Conservation (phyloP, 139 green algal species). For the Edaphochlamys debaryana region DNA sequence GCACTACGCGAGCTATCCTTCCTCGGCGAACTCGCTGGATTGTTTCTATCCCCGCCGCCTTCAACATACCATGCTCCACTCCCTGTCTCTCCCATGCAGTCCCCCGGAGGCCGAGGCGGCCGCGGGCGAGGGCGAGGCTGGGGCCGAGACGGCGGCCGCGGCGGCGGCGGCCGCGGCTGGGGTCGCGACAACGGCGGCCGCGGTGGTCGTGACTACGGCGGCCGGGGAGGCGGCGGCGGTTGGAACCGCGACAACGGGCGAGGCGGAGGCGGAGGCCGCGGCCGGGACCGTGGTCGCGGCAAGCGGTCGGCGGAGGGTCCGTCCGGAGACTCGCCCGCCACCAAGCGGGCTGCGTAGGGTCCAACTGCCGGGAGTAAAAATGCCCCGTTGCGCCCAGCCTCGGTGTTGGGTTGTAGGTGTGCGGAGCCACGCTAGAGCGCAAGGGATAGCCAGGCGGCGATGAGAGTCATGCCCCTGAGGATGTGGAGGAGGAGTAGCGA, state of each 20-base stretch:
- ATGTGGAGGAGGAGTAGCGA: too few species aligned
- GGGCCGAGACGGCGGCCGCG: neutral
- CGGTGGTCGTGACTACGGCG: too few species aligned
- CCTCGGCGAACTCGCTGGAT: neutral
- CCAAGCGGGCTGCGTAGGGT: neutral
- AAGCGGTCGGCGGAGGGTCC: conserved; percentile 13
- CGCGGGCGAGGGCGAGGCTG: neutral
- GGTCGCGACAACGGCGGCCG: neutral
- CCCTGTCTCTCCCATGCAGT: neutral
- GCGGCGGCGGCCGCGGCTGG: neutral
- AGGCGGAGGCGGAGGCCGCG: neutral
- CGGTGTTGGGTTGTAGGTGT: neutral
- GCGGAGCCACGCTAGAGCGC: neutral
- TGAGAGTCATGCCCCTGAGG: conserved; percentile 31
- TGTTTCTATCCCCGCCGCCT: neutral
- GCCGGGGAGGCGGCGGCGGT: neutral
- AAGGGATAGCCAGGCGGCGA: conserved; percentile 33
- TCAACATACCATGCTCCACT: neutral
- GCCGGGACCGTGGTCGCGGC: neutral
- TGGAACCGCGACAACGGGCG: neutral
- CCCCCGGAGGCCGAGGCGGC: neutral
- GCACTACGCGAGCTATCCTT: neutral
- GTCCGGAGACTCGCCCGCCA: neutral
- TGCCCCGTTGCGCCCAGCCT: neutral
- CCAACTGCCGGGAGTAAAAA: neutral